A percentile compares a stretch with the other conserved stretches of the same genome.
phyloP scores from a whole-genome alignment of 148 eudicot species.

The Drosera capensis region DNA sequence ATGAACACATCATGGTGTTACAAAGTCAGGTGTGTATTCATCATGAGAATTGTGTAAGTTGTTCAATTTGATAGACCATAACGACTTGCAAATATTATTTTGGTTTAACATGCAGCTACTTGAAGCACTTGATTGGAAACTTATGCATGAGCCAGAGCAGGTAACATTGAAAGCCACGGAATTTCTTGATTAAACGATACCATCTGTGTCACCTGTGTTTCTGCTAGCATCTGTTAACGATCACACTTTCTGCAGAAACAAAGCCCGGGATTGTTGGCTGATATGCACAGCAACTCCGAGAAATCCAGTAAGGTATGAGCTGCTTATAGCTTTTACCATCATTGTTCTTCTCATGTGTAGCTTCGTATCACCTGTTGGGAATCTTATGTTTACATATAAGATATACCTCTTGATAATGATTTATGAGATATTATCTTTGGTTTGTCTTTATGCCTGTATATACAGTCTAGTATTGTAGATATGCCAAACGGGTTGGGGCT shows the following conservation, averaged over 20 bases:
- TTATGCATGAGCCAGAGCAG: slow-evolving; percentile 83
- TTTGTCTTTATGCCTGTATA: too few relatives aligned
- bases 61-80: neutral
- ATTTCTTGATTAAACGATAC: too few relatives aligned
- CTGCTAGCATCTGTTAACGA: too few relatives aligned
- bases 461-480: too few relatives aligned
- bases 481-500: too few relatives aligned
- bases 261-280: slow-evolving; percentile 20
- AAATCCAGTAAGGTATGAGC: slow-evolving; percentile 37
- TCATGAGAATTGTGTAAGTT: neutral
- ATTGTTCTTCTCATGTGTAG: neutral
- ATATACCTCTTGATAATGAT: too few relatives aligned
- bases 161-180: too few relatives aligned
- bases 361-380: neutral
- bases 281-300: slow-evolving; percentile 22
- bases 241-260: slow-evolving; percentile 24
- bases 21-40: slow-evolving; percentile 52
- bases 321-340: neutral
- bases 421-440: too few relatives aligned
- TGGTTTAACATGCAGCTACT: slow-evolving; percentile 51
- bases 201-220: too few relatives aligned
- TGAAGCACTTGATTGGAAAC: slow-evolving; percentile 99
- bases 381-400: too few relatives aligned
- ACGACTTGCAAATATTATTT: neutral
- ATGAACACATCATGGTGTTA: slow-evolving; percentile 59